Percentiles rank a stretch among this genome's conserved stretches.
These are phyloP conservation scores for Ustilago esculenta DNA, from an alignment of 1,284 basidiomycete genomes.

Conservation along the genomic window DNA sequence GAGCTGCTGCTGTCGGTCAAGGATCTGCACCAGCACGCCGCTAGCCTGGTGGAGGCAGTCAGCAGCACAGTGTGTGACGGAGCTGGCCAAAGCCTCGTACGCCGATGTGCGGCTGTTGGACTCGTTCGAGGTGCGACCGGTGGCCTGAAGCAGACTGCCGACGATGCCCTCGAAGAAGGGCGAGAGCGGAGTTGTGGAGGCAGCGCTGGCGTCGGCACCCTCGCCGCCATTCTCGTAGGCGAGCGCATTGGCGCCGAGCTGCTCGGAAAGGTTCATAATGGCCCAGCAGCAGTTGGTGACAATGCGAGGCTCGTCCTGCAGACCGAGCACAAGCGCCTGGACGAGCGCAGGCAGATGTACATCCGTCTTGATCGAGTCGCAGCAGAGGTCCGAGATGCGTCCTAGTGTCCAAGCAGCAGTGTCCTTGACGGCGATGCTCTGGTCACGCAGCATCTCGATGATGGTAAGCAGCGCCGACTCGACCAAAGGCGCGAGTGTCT, in stretches of 20 bases:
- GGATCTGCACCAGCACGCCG: constrained; percentile 81
- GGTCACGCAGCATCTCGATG: constrained; percentile 93
- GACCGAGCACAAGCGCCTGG: constrained; percentile 81
- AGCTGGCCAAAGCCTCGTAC: constrained; percentile 92
- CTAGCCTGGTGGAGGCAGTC: constrained; percentile 86
- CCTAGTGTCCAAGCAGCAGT: constrained; percentile 98
- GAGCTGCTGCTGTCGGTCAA: constrained; percentile 88
- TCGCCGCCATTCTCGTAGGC: constrained; percentile 71
- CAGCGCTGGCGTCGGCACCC: constrained; percentile 68
- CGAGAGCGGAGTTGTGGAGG: constrained; percentile 74
- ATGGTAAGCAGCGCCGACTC: constrained; percentile 92
- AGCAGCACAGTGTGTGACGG: constrained; percentile 80
- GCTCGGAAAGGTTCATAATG: constrained; percentile 81
- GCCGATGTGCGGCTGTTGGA: constrained; percentile 93
- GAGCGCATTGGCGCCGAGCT: constrained; percentile 55
- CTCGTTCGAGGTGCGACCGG: constrained; percentile 80
- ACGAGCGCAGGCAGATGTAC: constrained; percentile 86
- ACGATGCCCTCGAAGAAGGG: constrained; percentile 82
- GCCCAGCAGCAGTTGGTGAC: constrained; percentile 96
- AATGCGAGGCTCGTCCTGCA: constrained; percentile 85
- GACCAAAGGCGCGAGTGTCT: constrained; percentile 86
- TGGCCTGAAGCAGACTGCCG: constrained; percentile 55
- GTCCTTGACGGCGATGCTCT: constrained; percentile 88
- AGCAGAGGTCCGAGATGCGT: constrained; percentile 89
- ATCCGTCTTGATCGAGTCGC: constrained; percentile 87